Evolutionary conservation across 2,329 filamentous ascomycete genomes (phyloP), one percentile per base, ranked within the genome.

Genomic region (Escovopsis sp.): DNA sequence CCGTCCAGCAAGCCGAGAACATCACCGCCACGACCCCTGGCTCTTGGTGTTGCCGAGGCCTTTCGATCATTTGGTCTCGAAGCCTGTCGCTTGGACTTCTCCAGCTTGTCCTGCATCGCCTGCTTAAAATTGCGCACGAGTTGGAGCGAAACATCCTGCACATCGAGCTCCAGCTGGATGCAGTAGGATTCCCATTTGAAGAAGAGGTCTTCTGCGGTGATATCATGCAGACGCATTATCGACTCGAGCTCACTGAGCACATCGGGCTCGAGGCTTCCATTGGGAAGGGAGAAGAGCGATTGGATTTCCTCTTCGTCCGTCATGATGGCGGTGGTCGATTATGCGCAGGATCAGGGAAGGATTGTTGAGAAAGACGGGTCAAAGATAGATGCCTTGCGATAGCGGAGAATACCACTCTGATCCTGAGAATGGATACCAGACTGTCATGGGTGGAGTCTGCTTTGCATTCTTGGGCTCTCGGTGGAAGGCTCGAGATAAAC

Each of bases 161-260:
- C 80, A 38, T 92, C 84, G 33, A 74, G 63, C 17, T 87, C 84
- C 77, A 96, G 86, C 58, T 88, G 93, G 54, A 98, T 79, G 57
- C 82, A 87, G 66, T 94, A 96, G 1, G 86, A 88, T 57, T 98
- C 90, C 90, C 90, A 98, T 68, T 96, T 96, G 73, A 85, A 94
- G 58, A 85, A 94, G 18, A 96, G 67, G 53, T 96, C 90, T 55
- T 96, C 78, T 25, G 77, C 68, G 13, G 76, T 73, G 41, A 96
- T 70, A 33, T 75, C 76, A 59, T 94, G 84, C 40, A 96, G 67
- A 36, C 79, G 76, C 61, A 90, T 71, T 53, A 94, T 92, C 39
- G 85, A 92, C 52, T 80, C 71, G 45, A 98, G 66, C 60, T 94
- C 87, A 35, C 69, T 63, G 43, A 85, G 63, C 38, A 96, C 72